These are phyloP conservation scores for Magnusiomyces suaveolens DNA, from an alignment of 1,139 yeast species.

Conservation along the genomic window DNA sequence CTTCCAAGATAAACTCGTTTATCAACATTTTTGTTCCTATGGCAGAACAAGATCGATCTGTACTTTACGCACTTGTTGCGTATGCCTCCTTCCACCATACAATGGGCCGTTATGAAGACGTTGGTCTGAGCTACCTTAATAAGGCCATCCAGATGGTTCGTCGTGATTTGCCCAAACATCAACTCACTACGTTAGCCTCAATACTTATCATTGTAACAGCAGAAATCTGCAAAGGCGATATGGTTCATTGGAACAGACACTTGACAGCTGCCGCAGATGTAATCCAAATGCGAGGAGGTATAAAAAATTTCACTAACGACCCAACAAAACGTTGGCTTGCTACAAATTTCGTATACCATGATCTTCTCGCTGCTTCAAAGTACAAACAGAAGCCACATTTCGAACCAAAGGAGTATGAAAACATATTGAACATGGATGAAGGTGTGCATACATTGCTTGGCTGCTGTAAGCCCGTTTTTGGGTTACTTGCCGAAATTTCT, in stretches of 20 bases:
- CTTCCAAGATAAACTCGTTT: slow-evolving; percentile 63
- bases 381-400: slow-evolving; percentile 29
- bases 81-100: slow-evolving; percentile 69
- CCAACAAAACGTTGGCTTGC: slow-evolving; percentile 63
- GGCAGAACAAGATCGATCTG: slow-evolving; percentile 61
- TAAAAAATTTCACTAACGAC: slow-evolving; percentile 40
- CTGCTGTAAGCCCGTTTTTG: slow-evolving; percentile 56
- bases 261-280: slow-evolving; percentile 54
- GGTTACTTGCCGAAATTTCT: slow-evolving; percentile 59
- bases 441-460: slow-evolving; percentile 65
- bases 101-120: slow-evolving; percentile 33
- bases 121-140: slow-evolving; percentile 28
- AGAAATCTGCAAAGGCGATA: slow-evolving; percentile 70
- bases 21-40: slow-evolving; percentile 67
- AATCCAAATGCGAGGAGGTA: slow-evolving; percentile 51
- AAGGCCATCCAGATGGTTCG: slow-evolving; percentile 25
- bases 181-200: slow-evolving; percentile 47
- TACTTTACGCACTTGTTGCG: slow-evolving; percentile 58
- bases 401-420: slow-evolving; percentile 39
- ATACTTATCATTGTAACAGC: slow-evolving; percentile 59
- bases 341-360: slow-evolving; percentile 78
- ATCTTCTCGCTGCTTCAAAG: slow-evolving; percentile 53
- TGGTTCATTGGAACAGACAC: slow-evolving; percentile 55
- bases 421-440: slow-evolving; percentile 31
- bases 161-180: slow-evolving; percentile 16